Conservation (phyloP, 352 stramenopile species). For the Globisporangium yorkense region DNA sequence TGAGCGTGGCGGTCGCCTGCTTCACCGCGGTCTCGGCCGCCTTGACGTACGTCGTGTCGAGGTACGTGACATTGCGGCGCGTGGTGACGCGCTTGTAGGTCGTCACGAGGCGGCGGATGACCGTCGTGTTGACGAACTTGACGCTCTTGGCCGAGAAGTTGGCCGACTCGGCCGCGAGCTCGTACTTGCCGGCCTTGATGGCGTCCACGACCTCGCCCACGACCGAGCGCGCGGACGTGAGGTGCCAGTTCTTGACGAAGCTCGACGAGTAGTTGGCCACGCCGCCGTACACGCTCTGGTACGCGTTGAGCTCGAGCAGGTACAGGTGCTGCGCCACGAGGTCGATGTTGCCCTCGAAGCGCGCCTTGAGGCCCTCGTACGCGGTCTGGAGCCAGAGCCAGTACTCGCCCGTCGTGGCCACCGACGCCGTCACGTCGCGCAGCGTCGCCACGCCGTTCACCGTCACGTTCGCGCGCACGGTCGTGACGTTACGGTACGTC, state of each 20-base stretch:
- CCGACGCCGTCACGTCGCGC: slow-evolving; percentile 27
- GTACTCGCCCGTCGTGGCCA: slow-evolving; percentile 51
- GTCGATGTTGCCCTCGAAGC: slow-evolving; percentile 56
- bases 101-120: slow-evolving; percentile 24
- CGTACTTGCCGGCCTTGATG: slow-evolving; percentile 35
- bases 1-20: slow-evolving; percentile 6
- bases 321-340: slow-evolving; percentile 57
- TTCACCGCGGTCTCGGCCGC: slow-evolving; percentile 16
- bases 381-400: slow-evolving; percentile 56
- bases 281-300: slow-evolving; percentile 38
- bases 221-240: slow-evolving; percentile 36
- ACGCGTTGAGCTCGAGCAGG: slow-evolving; percentile 57
- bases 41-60: slow-evolving; percentile 22
- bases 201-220: slow-evolving; percentile 49
- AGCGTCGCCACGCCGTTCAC: slow-evolving; percentile 26
- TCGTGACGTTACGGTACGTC: slow-evolving; percentile 31
- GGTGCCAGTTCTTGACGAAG: slow-evolving; percentile 49
- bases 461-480: slow-evolving; percentile 34
- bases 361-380: slow-evolving; percentile 46
- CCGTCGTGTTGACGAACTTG: slow-evolving; percentile 39
- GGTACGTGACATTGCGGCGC: slow-evolving; percentile 19
- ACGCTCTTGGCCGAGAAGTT: slow-evolving; percentile 31
- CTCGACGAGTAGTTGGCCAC: slow-evolving; percentile 36
- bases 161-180: slow-evolving; percentile 31
- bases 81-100: slow-evolving; percentile 20